Evolutionary conservation across 495 filamentous ascomycete species (phyloP), one percentile per base, ranked within the genome.

Genomic region (Chaetomium cochliodes): DNA sequence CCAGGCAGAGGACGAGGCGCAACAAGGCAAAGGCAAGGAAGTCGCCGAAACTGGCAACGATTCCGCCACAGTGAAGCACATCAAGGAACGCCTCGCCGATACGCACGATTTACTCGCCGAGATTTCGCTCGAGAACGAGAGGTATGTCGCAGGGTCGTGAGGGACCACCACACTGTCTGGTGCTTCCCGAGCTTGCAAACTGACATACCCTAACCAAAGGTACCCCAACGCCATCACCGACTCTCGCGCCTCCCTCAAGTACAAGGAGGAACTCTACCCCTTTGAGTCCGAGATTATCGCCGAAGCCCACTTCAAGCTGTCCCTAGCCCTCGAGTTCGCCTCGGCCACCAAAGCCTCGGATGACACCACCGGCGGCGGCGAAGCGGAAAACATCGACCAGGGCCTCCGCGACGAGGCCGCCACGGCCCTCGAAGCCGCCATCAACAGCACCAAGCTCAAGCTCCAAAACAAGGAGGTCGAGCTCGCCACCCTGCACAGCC

Each of bases 271-370:
- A 16, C 82, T 97, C 15, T 93, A 89, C 72, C 83, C 91, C 2
- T 76, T 85, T 55, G 90, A 94, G 55, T 93, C 92, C 46, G 87
- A 88, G 59, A 82, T 93, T 22, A 81, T 97, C 60, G 92, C 93
- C 37, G 94, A 99, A 81, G 93, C 91, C 44, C 91, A 98, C 74
- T 98, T 88, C 79, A 97, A 97, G 74, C 86, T 98, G 51, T 96
- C 96, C 2, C 86, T 99, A 49, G 96, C 94, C 0, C 85, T 98
- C 22, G 94, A 99, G 74, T 98, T 98, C 67, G 88, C 90, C 15
- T 91, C 91, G 0, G 84, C 92, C n/a, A 90, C 84, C 39, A 84
- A 86, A 46, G 81, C 82, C 16, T 76, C 81, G 30, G 83, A 85
- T 42, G 81, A 83, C 37, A 67, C 41, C 70, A 75, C 23, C n/a